Evolutionary conservation across 2,329 filamentous ascomycete genomes (phyloP).

Genomic region (Bisporella sp.): DNA sequence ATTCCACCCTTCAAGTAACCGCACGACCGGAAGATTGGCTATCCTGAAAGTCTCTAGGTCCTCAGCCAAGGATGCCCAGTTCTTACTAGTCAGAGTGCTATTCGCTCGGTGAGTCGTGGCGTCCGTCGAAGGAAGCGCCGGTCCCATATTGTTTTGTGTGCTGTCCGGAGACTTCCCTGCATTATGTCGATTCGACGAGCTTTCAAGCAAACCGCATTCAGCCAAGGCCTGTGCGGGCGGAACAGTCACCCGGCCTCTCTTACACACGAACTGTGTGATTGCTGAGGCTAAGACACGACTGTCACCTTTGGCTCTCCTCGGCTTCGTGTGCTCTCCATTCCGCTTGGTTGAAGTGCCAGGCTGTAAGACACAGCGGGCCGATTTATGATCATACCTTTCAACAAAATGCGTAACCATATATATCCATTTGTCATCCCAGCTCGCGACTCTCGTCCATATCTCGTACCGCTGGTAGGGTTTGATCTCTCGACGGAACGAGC

Average conservation of each 20-base stretch:
- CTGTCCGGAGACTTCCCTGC: no score
- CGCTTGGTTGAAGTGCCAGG: no score
- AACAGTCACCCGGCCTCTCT: conserved; percentile 29
- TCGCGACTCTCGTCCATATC: conserved; percentile 60
- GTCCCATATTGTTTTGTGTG: no score
- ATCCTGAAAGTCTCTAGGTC: no score
- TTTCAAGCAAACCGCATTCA: neutral
- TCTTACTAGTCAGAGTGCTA: no score
- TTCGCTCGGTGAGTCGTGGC: no score
- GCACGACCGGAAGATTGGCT: no score
- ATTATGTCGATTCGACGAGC: no score
- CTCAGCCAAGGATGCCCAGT: no score
- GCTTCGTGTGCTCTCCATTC: neutral
- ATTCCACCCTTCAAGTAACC: no score
- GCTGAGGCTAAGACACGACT: conserved; percentile 54
- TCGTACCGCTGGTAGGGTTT: conserved; percentile 60
- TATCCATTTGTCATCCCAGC: conserved; percentile 75
- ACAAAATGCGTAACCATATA: conserved; percentile 69
- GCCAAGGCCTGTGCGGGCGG: conserved; percentile 4
- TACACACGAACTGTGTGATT: conserved; percentile 73
- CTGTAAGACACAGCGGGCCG: conserved; percentile 47
- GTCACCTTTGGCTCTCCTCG: neutral
- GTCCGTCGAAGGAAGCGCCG: no score
- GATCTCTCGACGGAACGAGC: conserved; percentile 66
- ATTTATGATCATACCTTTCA: no score